Base-by-base conservation (phyloP, 2,329 filamentous ascomycete species). In the Sclerotinia minor region DNA sequence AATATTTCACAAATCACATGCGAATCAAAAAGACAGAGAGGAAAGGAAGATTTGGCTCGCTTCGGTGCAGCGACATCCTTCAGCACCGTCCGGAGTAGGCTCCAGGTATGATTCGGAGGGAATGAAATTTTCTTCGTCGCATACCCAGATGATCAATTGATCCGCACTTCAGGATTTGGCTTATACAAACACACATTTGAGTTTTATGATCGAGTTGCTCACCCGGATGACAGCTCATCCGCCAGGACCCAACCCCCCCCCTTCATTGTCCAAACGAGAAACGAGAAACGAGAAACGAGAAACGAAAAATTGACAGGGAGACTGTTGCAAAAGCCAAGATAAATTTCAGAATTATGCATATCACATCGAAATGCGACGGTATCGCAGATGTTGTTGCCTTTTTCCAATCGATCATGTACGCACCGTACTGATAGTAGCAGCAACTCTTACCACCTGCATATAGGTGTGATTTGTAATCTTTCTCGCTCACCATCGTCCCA, bases 171-270 rank as follows among this genome's bases (percentile, higher is more conserved):
- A 35, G 9, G 21, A 7, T 49, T 49, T 60, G 58, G 29, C 32
- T 19, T 61, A 49, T 50, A 50, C 45, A 61, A 38, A 17, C 26
- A 49, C 15, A n/a, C 19, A 35, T 13, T 47, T 32, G 11, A 35
- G 44, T 58, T 21, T 65, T 26, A 11, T 35, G 21, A 35, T 61
- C 15, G 35, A 41, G 55, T 52, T 50, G 26, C 45, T 61, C 21
- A 32, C 15, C 19, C 61, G 64, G 64, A 60, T 53, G 64, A 66
- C 64, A 67, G 61, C 55, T 67, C 55, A 67, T 67, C 47, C 35
- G 41, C 21, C 41, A 45, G 32, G 32, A 19, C 19, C 55, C 55
- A 41, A 17, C 21, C 38, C 35, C 35, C 35, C 35, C 63, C 53
- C 64, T 61, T 67, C 54, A 60, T 61, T 44, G 32, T 45, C 26